Conservation (phyloP, 768 basidiomycete genomes). For the Mrakia hoshinonis region DNA sequence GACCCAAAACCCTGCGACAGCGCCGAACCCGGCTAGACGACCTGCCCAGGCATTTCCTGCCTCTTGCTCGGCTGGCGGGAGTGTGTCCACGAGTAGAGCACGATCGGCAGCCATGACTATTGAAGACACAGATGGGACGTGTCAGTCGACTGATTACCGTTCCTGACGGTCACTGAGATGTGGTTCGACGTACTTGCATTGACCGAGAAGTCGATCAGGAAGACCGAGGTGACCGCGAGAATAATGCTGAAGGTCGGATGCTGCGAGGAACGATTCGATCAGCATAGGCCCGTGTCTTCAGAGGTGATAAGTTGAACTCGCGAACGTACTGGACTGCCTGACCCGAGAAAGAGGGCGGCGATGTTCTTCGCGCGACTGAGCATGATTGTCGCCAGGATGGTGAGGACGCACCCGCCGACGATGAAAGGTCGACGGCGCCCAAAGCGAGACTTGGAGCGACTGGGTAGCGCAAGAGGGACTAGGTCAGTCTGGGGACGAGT, state of each 20-base stretch:
- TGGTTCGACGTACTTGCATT: conserved; percentile 29
- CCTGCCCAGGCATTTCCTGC: conserved; percentile 91
- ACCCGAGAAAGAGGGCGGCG: conserved; percentile 46
- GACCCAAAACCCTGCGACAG: conserved; percentile 76
- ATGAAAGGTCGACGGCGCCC: conserved; percentile 84
- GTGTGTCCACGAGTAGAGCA: conserved; percentile 75
- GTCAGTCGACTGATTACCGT: no score
- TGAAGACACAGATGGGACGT: neutral
- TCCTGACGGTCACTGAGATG: neutral
- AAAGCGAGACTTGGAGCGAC: conserved; percentile 62
- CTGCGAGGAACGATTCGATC: conserved; percentile 38
- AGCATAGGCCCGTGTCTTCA: neutral
- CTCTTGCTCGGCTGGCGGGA: conserved; percentile 66
- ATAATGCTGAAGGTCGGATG: conserved; percentile 62
- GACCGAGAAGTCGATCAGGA: conserved; percentile 53
- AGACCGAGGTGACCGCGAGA: conserved; percentile 65
- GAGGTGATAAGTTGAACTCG: neutral
- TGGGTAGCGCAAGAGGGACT: neutral
- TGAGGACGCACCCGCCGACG: conserved; percentile 58
- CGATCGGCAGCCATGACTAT: conserved; percentile 82
- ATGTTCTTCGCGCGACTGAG: conserved; percentile 72
- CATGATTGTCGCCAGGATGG: conserved; percentile 63
- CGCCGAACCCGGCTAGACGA: conserved; percentile 78
- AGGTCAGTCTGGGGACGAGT: neutral
- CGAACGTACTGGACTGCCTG: conserved; percentile 34